A percentile compares a stretch with the other conserved stretches of the same genome.
These are phyloP conservation scores for Tanozyma kutaoensis DNA, from an alignment of 805 yeast genomes.

Conservation along the genomic window DNA sequence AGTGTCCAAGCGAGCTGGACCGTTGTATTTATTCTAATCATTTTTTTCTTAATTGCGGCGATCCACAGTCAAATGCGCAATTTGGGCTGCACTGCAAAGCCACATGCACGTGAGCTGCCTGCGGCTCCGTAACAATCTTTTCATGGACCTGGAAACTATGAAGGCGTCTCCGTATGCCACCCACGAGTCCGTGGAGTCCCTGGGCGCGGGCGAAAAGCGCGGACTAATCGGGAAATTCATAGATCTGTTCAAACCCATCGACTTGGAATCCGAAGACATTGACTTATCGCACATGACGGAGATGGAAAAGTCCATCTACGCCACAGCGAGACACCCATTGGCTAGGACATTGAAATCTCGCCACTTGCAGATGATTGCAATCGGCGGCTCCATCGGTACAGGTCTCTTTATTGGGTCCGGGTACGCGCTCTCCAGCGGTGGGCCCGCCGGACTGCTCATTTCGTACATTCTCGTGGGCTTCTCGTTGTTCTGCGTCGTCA, in stretches of 20 bases:
- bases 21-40: too few species aligned
- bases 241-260: not conserved
- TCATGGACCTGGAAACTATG: too few species aligned
- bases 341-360: conserved; percentile 30
- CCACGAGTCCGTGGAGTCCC: too few species aligned
- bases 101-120: too few species aligned
- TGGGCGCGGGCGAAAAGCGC: too few species aligned
- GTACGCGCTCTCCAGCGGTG: not conserved
- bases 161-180: too few species aligned
- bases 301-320: conserved; percentile 23
- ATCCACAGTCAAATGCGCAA: too few species aligned
- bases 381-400: not conserved
- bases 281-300: conserved; percentile 24
- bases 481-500: not conserved
- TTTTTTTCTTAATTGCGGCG: too few species aligned
- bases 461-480: not conserved
- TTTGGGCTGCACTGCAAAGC: too few species aligned
- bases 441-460: not conserved
- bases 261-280: conserved; percentile 11
- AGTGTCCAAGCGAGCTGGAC: too few species aligned
- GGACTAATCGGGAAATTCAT: too few species aligned
- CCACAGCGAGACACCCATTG: conserved; percentile 30
- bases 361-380: conserved; percentile 33
- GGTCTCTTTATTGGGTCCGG: not conserved
- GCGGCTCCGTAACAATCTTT: too few species aligned